Evolutionary conservation across 345 rosid genomes (phyloP).

Genomic region (Eucalyptus brandiana): DNA sequence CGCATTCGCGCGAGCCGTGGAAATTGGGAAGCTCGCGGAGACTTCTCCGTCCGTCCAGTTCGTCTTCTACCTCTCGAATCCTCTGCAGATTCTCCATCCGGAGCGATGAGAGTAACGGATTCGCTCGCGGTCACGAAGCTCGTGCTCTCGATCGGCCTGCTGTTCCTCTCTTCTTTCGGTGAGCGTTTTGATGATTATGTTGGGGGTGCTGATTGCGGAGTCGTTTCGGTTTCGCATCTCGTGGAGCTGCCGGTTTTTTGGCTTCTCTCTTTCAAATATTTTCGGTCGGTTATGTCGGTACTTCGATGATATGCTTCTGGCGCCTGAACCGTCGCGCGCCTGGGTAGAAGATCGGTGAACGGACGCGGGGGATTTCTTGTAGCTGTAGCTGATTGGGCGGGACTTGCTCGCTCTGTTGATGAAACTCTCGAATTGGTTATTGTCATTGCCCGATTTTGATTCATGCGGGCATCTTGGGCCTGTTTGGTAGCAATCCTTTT

Average conservation of each 20-base stretch:
- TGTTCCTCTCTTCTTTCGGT: slow-evolving; percentile 18
- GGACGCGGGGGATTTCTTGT: neutral
- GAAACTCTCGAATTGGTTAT: neutral
- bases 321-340: neutral
- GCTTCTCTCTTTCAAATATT: neutral
- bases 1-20: neutral
- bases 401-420: neutral
- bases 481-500: no score
- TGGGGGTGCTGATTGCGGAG: neutral
- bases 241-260: neutral
- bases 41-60: neutral
- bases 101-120: neutral
- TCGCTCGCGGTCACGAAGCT: neutral
- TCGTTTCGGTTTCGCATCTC: neutral
- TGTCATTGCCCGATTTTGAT: neutral
- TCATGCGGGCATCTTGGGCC: neutral
- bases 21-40: neutral
- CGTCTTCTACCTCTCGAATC: neutral
- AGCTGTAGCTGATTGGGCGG: neutral
- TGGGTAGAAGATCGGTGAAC: neutral
- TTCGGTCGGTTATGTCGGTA: neutral
- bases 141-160: slow-evolving; percentile 8
- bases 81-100: neutral
- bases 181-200: neutral
- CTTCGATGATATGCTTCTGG: neutral